Evolutionary conservation across 352 stramenopile genomes (phyloP), one percentile per base, ranked within the genome.

Genomic region (Peronospora belbahrii): DNA sequence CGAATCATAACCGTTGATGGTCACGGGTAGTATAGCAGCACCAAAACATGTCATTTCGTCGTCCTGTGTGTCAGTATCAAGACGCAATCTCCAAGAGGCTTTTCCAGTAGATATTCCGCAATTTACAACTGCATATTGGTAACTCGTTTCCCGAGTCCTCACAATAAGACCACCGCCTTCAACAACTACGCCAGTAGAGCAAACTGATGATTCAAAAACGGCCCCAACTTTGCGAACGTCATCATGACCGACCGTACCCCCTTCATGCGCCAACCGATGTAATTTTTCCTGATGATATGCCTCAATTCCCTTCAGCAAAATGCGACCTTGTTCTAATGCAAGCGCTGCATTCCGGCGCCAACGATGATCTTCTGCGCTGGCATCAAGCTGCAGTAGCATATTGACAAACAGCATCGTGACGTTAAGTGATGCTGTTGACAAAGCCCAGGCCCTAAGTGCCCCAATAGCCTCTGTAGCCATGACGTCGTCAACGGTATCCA

Each of bases 41-140:
- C 87, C 87, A 62, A 96, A 95, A 28, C 87, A 95, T 27, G 82
- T 95, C 81, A 93, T 95, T 53, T 96, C 87, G 31, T 96, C 87
- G 38, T 94, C 88, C 15, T 85, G 69, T 4, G 81, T 92, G 52
- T 95, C 84, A 4, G 88, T 87, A 66, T 93, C 84, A 13, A 95
- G 59, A 10, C 83, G 80, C 17, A 95, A 95, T 37, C 71, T 85
- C 84, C 84, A 95, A 7, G 77, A 86, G n/a, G 83, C 83, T 39
- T 85, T 83, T 5, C 83, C 78, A 5, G 70, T 70, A 4, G 70
- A 70, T 39, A 94, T 84, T 9, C 77, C 75, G 23, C 64, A 71
- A 42, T 88, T 94, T 13, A 90, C 83, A 38, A 80, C 76, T 10
- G 83, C 83, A 55, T 94, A 91, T 45, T 94, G 83, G 24, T 92